These are phyloP conservation scores for Venturia carpophila DNA, from an alignment of 2,329 filamentous ascomycete species.

Conservation along the genomic window DNA sequence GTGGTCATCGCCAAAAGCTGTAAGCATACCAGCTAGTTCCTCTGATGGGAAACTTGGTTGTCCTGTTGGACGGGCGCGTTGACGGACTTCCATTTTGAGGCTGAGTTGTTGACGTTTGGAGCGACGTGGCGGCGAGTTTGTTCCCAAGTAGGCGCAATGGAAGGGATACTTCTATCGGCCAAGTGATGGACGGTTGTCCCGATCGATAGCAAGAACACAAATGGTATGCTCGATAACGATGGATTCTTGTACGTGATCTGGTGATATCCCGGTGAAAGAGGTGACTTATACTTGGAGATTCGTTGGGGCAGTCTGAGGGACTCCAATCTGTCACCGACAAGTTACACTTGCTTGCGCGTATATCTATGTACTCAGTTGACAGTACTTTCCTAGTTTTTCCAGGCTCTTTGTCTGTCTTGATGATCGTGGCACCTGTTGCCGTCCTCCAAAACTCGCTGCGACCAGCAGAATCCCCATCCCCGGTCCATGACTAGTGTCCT, in stretches of 20 bases:
- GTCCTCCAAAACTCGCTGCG: not conserved
- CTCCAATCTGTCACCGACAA: not conserved
- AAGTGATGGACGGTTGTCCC: not conserved
- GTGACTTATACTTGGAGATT: not conserved
- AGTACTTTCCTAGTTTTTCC: not conserved
- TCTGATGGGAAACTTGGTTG: slow-evolving; percentile 14
- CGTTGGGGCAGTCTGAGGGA: not conserved
- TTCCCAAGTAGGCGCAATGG: not conserved
- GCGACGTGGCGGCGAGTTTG: not conserved
- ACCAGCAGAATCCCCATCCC: not conserved
- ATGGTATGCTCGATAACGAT: not conserved
- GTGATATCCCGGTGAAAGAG: not conserved
- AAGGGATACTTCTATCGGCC: not conserved
- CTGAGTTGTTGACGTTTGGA: not conserved
- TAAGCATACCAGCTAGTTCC: slow-evolving; percentile 15
- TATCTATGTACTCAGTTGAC: not conserved
- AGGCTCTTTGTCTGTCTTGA: not conserved
- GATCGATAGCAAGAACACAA: not conserved
- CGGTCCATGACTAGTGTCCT: slow-evolving; percentile 3
- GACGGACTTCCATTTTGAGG: slow-evolving; percentile 15
- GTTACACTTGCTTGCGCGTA: not conserved
- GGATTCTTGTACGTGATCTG: not conserved
- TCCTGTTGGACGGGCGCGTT: slow-evolving; percentile 16
- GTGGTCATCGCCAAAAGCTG: slow-evolving; percentile 67
- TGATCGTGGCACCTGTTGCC: not conserved